Conservation (phyloP, 1,139 yeast genomes). For the Taphrina confusa region DNA sequence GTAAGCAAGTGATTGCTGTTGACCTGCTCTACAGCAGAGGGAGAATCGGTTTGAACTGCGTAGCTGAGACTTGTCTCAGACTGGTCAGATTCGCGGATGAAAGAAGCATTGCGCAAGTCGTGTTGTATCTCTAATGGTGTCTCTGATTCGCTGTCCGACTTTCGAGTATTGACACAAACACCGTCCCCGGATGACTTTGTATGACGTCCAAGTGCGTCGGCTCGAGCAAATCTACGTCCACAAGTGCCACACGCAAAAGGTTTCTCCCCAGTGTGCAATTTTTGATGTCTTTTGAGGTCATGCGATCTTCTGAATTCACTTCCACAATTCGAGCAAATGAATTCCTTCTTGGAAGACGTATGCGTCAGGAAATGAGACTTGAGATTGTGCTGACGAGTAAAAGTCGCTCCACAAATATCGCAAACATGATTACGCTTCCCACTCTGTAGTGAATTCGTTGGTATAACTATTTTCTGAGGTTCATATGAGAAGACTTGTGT, state of each 20-base stretch:
- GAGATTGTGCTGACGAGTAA: slow-evolving; percentile 71
- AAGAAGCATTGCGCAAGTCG: too few relatives aligned
- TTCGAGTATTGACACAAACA: slow-evolving; percentile 33
- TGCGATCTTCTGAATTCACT: slow-evolving; percentile 69
- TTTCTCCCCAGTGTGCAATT: slow-evolving; percentile 73
- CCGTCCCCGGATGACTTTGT: slow-evolving; percentile 50
- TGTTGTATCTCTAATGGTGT: background rate
- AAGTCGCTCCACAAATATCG: slow-evolving; percentile 61
- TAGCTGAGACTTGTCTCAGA: too few relatives aligned
- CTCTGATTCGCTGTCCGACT: slow-evolving; percentile 21
- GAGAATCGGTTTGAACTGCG: too few relatives aligned
- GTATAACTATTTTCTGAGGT: slow-evolving; percentile 18
- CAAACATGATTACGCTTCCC: slow-evolving; percentile 52
- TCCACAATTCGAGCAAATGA: slow-evolving; percentile 64
- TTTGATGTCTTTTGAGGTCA: slow-evolving; percentile 73
- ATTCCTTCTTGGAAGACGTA: slow-evolving; percentile 62
- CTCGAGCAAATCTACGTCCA: slow-evolving; percentile 68
- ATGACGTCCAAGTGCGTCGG: slow-evolving; percentile 73
- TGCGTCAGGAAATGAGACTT: slow-evolving; percentile 73
- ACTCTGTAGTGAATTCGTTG: slow-evolving; percentile 21
- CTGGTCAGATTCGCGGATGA: too few relatives aligned
- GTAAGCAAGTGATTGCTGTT: too few relatives aligned
- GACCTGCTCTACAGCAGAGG: too few relatives aligned
- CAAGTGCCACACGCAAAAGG: slow-evolving; percentile 67
- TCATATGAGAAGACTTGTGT: slow-evolving; percentile 4